A percentile compares a stretch with the other conserved stretches of the same genome.
These are phyloP conservation scores for Rhynchosporium agropyri DNA, from an alignment of 2,329 filamentous ascomycete genomes.

Conservation along the genomic window DNA sequence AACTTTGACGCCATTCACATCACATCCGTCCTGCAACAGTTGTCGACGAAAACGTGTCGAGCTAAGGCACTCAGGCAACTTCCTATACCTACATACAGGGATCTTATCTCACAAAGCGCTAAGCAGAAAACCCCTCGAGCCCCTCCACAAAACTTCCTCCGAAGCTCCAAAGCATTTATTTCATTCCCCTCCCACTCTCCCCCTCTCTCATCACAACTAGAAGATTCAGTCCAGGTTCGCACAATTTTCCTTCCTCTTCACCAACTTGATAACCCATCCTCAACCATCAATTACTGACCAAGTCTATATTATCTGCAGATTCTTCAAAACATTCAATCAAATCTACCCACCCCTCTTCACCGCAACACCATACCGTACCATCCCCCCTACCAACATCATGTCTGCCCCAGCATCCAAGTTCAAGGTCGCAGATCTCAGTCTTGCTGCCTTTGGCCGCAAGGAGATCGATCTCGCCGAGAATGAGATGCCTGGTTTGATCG, in stretches of 20 bases:
- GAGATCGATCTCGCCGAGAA: slow-evolving; percentile 98
- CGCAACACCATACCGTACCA: slow-evolving; percentile 17
- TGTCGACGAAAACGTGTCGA: too few relatives aligned
- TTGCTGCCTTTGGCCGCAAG: slow-evolving; percentile 97
- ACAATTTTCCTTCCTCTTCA: not conserved
- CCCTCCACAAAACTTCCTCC: slow-evolving; percentile 18
- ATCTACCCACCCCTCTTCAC: slow-evolving; percentile 23
- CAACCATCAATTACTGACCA: not conserved
- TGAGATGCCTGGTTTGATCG: slow-evolving; percentile 98
- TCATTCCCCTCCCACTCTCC: slow-evolving; percentile 1
- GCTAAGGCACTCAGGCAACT: too few relatives aligned
- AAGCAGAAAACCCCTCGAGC: slow-evolving; percentile 5
- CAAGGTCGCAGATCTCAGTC: slow-evolving; percentile 87
- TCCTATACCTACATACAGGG: not conserved
- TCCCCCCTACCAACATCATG: slow-evolving; percentile 37
- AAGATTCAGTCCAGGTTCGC: slow-evolving; percentile 13
- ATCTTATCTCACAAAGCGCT: slow-evolving; percentile 3
- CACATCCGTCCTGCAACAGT: too few relatives aligned
- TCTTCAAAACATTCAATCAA: slow-evolving; percentile 1
- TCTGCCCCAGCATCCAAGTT: slow-evolving; percentile 43
- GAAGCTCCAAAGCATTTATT: slow-evolving; percentile 2
- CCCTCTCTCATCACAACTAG: slow-evolving; percentile 19
- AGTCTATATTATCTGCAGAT: not conserved
- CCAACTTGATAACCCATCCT: not conserved
- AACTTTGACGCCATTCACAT: too few relatives aligned